A percentile compares a stretch with the other conserved stretches of the same genome.
Evolutionary conservation across 1,284 basidiomycete species (phyloP).

Genomic region (Sporisorium reilianum): DNA sequence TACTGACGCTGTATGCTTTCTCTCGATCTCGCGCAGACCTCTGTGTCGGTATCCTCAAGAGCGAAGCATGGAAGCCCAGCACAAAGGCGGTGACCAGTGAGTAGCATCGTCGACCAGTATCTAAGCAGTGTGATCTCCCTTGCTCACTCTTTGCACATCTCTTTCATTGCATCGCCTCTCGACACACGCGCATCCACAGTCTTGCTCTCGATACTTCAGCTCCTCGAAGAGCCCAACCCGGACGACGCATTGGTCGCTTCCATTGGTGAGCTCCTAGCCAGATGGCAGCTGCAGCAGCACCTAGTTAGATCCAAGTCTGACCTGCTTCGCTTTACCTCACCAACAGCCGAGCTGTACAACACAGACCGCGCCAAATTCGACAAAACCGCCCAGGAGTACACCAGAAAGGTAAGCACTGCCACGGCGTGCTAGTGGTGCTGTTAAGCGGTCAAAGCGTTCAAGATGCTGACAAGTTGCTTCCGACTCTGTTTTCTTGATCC

Average conservation of each 20-base stretch:
- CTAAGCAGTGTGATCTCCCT: too few relatives aligned
- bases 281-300: too few relatives aligned
- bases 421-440: not conserved
- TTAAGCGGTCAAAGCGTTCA: not conserved
- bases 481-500: not conserved
- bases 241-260: conserved; percentile 66
- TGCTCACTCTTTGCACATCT: too few relatives aligned
- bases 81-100: conserved; percentile 67
- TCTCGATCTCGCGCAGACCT: conserved; percentile 23
- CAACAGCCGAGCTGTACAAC: conserved; percentile 63
- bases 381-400: conserved; percentile 60
- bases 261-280: conserved; percentile 54
- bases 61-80: conserved; percentile 69
- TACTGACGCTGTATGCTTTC: conserved; percentile 2
- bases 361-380: conserved; percentile 58
- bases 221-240: conserved; percentile 65
- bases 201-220: conserved; percentile 60
- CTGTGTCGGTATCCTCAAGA: conserved; percentile 67
- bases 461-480: not conserved
- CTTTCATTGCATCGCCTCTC: not conserved
- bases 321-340: not conserved
- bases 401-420: conserved; percentile 42
- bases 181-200: conserved; percentile 36
- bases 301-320: too few relatives aligned
- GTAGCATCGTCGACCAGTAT: too few relatives aligned